A percentile compares a stretch with the other conserved stretches of the same genome.
phyloP scores from a whole-genome alignment of 352 stramenopile genomes.

The Peronospora tabacina region DNA sequence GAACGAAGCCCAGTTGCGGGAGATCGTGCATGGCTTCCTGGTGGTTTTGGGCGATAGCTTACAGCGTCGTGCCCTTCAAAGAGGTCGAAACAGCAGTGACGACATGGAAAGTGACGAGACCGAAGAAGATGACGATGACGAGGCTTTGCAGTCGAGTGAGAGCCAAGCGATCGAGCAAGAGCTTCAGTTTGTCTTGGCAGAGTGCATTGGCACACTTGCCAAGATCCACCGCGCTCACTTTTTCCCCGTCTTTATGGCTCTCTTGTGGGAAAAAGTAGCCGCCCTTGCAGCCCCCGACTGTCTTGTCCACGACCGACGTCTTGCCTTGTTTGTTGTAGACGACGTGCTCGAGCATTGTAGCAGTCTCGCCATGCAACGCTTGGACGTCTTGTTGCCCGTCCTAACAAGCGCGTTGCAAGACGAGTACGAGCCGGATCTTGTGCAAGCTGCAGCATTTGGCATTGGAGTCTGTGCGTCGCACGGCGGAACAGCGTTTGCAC shows the following conservation, averaged over 20 bases:
- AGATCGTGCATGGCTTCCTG: slow-evolving; percentile 67
- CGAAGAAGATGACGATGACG: slow-evolving; percentile 41
- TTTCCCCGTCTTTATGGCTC: slow-evolving; percentile 67
- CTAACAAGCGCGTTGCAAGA: slow-evolving; percentile 51
- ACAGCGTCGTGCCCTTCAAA: slow-evolving; percentile 57
- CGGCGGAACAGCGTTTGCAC: slow-evolving; percentile 43
- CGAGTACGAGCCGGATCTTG: slow-evolving; percentile 47
- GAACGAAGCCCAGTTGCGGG: slow-evolving; percentile 64
- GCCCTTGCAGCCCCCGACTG: slow-evolving; percentile 60
- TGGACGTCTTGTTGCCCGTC: slow-evolving; percentile 63
- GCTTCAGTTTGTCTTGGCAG: slow-evolving; percentile 72
- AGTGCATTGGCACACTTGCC: slow-evolving; percentile 65
- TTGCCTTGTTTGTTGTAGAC: slow-evolving; percentile 83
- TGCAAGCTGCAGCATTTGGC: slow-evolving; percentile 71
- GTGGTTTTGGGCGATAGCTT: slow-evolving; percentile 76
- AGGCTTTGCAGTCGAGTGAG: slow-evolving; percentile 36
- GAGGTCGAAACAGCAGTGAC: slow-evolving; percentile 19
- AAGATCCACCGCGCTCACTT: slow-evolving; percentile 59
- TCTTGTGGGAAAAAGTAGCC: slow-evolving; percentile 71
- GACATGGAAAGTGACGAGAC: slow-evolving; percentile 28
- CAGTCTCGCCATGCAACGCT: slow-evolving; percentile 32
- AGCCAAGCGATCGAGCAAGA: slow-evolving; percentile 49
- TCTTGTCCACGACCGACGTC: slow-evolving; percentile 66
- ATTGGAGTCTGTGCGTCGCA: slow-evolving; percentile 59
- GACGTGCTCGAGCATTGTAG: slow-evolving; percentile 79